Base-by-base conservation (phyloP, 805 yeast species). In the Candida golubevii region DNA sequence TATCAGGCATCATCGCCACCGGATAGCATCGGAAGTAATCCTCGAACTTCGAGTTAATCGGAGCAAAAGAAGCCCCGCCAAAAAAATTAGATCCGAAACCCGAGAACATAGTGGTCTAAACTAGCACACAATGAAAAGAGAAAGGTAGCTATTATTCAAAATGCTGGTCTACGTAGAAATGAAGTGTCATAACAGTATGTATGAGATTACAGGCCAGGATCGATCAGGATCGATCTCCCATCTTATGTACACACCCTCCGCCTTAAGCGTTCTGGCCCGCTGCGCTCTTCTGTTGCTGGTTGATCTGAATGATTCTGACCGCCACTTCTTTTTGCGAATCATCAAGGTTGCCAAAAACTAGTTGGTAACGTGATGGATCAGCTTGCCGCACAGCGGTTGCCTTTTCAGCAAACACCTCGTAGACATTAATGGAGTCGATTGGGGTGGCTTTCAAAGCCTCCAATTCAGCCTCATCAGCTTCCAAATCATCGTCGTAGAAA, bases 21-120 rank as follows among this genome's bases (percentile, higher is more conserved):
- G 99, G 97, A 62, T 89, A 93, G 59, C 96, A 85, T 58, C 99
- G 77, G 70, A 88, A 93, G 63, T 78, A 86, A 51, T 89, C 97
- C 55, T 86, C 89, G 66, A 89, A 93, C 39, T 61, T 65, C 49
- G 62, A 65, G 46, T 54, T 60, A 49, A 54, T 50, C 7, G 71
- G 63, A 26, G 63, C 61, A 41, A 62, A 62, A 11, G 62, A 54
- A 3, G 62, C 53, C 12, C 65, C 65, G 23, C 72, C 71, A 53
- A 69, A 70, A 49, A 67, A 51, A 1, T 54, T 56, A 7, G 69
- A 56, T 10, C 76, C 76, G 51, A 71, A 71, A 23, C 72, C 69
- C 31, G 74, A 65, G 51, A 71, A 71, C 76, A 71, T 71, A 2
- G 33, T 18, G 23, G 23, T 18, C 23, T 18, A 18, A 18, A 18